Percentiles rank a stretch among this genome's conserved stretches.
phyloP scores from a whole-genome alignment of 1,139 yeast genomes.

The Candida labiduridarum region DNA sequence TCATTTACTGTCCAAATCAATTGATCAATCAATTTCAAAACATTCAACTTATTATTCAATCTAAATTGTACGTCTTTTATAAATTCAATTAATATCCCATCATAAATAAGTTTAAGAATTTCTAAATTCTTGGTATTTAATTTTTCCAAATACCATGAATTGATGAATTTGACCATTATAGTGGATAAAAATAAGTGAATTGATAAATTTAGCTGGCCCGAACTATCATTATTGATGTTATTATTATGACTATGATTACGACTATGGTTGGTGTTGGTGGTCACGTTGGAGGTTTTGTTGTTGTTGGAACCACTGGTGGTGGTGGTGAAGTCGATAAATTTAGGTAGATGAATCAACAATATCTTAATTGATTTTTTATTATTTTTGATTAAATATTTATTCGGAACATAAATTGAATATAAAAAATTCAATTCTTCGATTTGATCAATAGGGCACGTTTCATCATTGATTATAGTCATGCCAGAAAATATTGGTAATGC shows the following conservation, averaged over 20 bases:
- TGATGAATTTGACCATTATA: slow-evolving; percentile 36
- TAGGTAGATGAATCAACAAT: slow-evolving; percentile 32
- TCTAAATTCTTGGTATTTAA: slow-evolving; percentile 43
- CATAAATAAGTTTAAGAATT: slow-evolving; percentile 35
- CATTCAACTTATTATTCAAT: slow-evolving; percentile 18
- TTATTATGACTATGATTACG: no score
- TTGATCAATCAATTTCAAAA: slow-evolving; percentile 25
- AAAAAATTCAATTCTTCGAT: slow-evolving; percentile 37
- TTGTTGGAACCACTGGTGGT: no score
- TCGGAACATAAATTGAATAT: slow-evolving; percentile 38
- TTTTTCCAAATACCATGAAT: slow-evolving; percentile 43
- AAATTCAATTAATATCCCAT: slow-evolving; percentile 29
- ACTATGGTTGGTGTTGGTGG: no score
- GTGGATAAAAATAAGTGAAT: slow-evolving; percentile 40
- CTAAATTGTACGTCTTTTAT: slow-evolving; percentile 28
- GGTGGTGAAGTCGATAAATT: slow-evolving; percentile 13
- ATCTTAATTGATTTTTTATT: slow-evolving; percentile 26
- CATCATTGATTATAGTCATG: background rate
- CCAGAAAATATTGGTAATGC: background rate
- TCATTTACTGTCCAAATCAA: slow-evolving; percentile 26
- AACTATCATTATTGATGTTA: no score
- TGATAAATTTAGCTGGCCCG: slow-evolving; percentile 31
- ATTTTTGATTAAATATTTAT: slow-evolving; percentile 28
- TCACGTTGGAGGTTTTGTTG: no score
- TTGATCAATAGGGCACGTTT: background rate